Base-by-base conservation (phyloP, 1,284 basidiomycete species). In the Pterulicium gracile region DNA sequence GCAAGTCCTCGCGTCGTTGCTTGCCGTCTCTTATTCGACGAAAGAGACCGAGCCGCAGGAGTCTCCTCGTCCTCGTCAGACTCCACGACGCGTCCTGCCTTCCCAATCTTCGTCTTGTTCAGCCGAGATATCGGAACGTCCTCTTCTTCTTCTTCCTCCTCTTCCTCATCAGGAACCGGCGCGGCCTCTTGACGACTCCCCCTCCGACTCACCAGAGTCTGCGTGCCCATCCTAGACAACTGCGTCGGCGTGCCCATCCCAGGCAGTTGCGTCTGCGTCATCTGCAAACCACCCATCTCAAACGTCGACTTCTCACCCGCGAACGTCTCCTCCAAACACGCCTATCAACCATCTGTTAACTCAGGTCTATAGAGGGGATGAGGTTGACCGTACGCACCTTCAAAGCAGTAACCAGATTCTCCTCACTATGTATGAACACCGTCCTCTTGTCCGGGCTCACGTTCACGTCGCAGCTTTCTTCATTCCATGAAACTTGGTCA, bases 361-460 rank as follows among this genome's bases (percentile, higher is more conserved):
- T 4, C 21, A 47, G 46, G 13, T 45, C 45, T 46, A 43, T 46
- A 42, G 49, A 10, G 41, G 35, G 5, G 15, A 24, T 10, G 3
- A 23, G 17, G 45, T 15, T 3, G n/a, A 43, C 23, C 3, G 34
- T 18, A 55, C 66, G 27, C 49, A 90, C 90, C 67, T 86, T 90
- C 27, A 98, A 69, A 0, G 81, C 77, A 18, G 81, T 70, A 1
- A 98, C 72, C 3, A 99, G 64, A 49, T 86, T 86, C 3, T 72
- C 72, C 61, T 99, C 96, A 59, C 84, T 84, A 58, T 98, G 93
- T 7, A 98, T 61, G 47, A 97, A 83, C 27, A 99, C 87, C 0
- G 91, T 96, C 3, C 96, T 77, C 61, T 98, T 99, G 65, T 98
- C 96, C 0, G 96, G 95, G 54, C 84, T 92, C 51, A 98, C 88